Percentiles rank a stretch among this genome's conserved stretches.
phyloP scores from a whole-genome alignment of 2,329 filamentous ascomycete species.

The Aspergillus pseudoviridinutans region DNA sequence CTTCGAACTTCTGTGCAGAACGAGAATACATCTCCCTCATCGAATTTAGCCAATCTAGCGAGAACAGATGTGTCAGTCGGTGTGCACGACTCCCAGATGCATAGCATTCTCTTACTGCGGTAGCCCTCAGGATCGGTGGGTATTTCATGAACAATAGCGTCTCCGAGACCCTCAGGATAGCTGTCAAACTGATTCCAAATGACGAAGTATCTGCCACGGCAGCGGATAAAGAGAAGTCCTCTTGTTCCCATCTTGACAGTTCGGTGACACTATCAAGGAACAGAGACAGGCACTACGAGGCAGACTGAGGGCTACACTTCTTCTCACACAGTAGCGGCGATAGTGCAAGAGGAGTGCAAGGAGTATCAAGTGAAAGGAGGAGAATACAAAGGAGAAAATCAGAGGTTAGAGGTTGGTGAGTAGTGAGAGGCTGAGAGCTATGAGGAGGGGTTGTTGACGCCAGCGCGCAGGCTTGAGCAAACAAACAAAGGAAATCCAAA shows the following conservation, averaged over 20 bases:
- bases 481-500: background rate
- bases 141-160: conserved; percentile 11
- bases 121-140: conserved; percentile 11
- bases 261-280: background rate
- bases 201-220: conserved; percentile 16
- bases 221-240: conserved; percentile 14
- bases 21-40: conserved; percentile 8
- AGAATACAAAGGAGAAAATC: background rate
- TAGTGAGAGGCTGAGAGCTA: background rate
- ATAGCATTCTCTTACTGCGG: conserved; percentile 3
- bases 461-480: background rate
- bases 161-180: conserved; percentile 16
- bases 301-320: background rate
- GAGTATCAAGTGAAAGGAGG: background rate
- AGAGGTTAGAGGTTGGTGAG: background rate
- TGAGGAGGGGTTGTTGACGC: background rate
- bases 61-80: no score
- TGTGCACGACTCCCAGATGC: background rate
- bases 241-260: conserved; percentile 12
- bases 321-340: background rate
- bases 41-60: conserved; percentile 13
- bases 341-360: background rate
- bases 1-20: conserved; percentile 9
- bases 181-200: conserved; percentile 17
- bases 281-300: background rate